A percentile compares a stretch with the other conserved stretches of the same genome.
Conservation (phyloP, 2,329 filamentous ascomycete genomes). For the Ambrosiella cleistominuta region DNA sequence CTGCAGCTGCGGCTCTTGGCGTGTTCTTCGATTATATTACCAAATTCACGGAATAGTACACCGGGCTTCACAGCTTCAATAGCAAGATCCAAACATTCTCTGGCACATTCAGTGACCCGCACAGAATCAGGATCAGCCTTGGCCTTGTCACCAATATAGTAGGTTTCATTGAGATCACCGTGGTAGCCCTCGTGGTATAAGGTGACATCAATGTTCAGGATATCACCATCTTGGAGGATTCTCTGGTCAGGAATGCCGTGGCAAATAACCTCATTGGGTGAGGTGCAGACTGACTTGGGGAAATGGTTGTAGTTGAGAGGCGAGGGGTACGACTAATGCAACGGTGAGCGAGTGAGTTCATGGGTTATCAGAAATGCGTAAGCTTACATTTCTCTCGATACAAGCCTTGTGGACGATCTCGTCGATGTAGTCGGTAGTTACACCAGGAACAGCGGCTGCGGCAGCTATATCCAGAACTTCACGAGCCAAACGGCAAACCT, state of each 20-base stretch:
- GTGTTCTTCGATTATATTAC: conserved; percentile 87
- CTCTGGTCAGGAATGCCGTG: conserved; percentile 94
- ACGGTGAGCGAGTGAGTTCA: neutral
- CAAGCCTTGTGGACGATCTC: conserved; percentile 90
- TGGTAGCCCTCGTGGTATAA: conserved; percentile 92
- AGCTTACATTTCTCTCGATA: conserved; percentile 69
- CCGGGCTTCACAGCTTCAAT: conserved; percentile 89
- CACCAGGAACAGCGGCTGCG: conserved; percentile 65
- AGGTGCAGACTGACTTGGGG: conserved; percentile 95
- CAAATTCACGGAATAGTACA: conserved; percentile 79
- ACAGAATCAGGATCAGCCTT: conserved; percentile 71
- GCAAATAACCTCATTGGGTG: conserved; percentile 92
- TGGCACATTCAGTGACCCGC: conserved; percentile 73
- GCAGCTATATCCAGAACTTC: conserved; percentile 90
- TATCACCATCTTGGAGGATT: conserved; percentile 75
- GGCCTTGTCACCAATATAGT: conserved; percentile 87
- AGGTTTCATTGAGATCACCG: conserved; percentile 94
- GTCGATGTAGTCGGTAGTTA: conserved; percentile 91
- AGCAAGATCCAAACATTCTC: conserved; percentile 77
- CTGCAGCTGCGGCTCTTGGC: conserved; percentile 74
- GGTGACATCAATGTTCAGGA: conserved; percentile 91
- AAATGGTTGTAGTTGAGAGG: conserved; percentile 92
- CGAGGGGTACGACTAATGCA: conserved; percentile 70
- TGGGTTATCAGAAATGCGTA: neutral
- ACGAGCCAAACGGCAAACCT: conserved; percentile 69